Conservation (phyloP, 345 rosid species). For the Sisymbrium irio region DNA sequence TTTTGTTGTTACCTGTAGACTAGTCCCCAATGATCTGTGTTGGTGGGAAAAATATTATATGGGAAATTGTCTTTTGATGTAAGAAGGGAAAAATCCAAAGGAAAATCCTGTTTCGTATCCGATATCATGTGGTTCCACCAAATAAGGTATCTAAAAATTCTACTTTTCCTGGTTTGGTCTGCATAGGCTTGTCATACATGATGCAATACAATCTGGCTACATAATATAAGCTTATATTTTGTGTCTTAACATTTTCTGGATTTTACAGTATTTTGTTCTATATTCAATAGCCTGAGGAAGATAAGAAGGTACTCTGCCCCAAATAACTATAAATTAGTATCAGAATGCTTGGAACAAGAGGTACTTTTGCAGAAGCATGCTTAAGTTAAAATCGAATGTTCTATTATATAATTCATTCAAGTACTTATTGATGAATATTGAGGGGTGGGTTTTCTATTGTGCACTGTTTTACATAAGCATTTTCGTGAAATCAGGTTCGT, state of each 20-base stretch:
- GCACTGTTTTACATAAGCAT: conserved; percentile 17
- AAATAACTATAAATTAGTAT: conserved; percentile 49
- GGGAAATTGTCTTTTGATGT: conserved; percentile 61
- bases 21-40: conserved; percentile 74
- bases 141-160: conserved; percentile 54
- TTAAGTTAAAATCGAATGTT: neutral
- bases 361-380: conserved; percentile 40
- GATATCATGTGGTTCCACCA: conserved; percentile 82
- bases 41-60: conserved; percentile 74
- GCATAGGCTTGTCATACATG: conserved; percentile 10
- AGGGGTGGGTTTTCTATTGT: neutral
- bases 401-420: neutral
- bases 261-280: conserved; percentile 3
- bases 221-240: neutral
- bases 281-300: conserved; percentile 64
- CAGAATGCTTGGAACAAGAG: conserved; percentile 84
- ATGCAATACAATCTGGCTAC: conserved; percentile 16
- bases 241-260: neutral
- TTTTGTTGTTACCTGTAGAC: conserved; percentile 47
- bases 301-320: conserved; percentile 62
- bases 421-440: neutral
- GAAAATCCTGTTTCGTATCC: conserved; percentile 70
- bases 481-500: conserved; percentile 58
- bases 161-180: conserved; percentile 3
- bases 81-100: conserved; percentile 52